Conservation (phyloP, 768 basidiomycete genomes). For the Dioszegia hungarica region DNA sequence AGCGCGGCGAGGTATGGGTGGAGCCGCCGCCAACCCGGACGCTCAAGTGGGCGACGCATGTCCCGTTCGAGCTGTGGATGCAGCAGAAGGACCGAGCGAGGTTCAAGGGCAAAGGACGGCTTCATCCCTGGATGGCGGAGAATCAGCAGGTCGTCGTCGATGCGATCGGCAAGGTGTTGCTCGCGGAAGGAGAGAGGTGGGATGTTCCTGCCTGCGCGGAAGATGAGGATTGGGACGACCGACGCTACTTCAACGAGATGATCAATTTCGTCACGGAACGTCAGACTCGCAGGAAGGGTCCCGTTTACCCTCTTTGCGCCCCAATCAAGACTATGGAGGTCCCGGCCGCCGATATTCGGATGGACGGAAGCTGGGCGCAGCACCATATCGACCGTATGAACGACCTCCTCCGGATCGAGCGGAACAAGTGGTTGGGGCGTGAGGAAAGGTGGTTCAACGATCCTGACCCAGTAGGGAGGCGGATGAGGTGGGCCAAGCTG, state of each 20-base stretch:
- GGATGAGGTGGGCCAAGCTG: neutral
- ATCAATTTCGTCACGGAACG: neutral
- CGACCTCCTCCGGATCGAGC: neutral
- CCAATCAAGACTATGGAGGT: too few species aligned
- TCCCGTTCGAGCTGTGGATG: slow-evolving; percentile 9
- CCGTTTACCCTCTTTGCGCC: neutral
- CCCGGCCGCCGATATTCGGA: too few species aligned
- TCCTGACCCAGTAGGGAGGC: neutral
- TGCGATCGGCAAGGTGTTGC: slow-evolving; percentile 5
- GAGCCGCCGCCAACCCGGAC: neutral
- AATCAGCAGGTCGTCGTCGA: neutral
- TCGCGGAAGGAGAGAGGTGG: slow-evolving; percentile 1
- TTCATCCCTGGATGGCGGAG: slow-evolving; percentile 1
- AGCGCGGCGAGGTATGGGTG: neutral
- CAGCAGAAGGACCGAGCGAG: slow-evolving; percentile 6
- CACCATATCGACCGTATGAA: neutral
- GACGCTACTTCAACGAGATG: slow-evolving; percentile 13
- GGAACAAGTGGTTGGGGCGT: neutral
- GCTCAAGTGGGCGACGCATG: slow-evolving; percentile 8
- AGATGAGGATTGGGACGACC: neutral
- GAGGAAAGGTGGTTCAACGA: slow-evolving; percentile 5
- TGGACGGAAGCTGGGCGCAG: too few species aligned
- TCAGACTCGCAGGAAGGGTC: neutral
- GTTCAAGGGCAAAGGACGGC: slow-evolving; percentile 11
- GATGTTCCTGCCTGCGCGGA: neutral